phyloP scores from a whole-genome alignment of 2,329 filamentous ascomycete species.

The Phaeomoniella chlamydospora region DNA sequence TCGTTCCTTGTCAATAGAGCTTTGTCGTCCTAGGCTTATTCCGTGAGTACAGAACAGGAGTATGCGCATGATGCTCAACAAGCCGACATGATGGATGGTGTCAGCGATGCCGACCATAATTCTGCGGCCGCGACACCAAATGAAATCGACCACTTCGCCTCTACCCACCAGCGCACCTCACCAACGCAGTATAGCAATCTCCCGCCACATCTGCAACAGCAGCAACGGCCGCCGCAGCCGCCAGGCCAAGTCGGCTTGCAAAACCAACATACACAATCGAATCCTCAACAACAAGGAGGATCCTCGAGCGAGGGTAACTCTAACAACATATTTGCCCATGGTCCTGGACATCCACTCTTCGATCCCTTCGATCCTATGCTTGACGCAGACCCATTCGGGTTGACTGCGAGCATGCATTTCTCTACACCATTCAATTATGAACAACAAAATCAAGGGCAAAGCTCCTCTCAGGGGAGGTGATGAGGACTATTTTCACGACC shows the following conservation, averaged over 20 bases:
- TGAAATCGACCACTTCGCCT: slow-evolving; percentile 53
- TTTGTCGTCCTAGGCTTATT: slow-evolving; percentile 57
- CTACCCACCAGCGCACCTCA: slow-evolving; percentile 26
- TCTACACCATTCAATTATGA: slow-evolving; percentile 56
- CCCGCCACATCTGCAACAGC: background rate
- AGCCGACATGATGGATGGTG: slow-evolving; percentile 63
- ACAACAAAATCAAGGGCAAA: slow-evolving; percentile 9
- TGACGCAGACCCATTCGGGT: slow-evolving; percentile 84
- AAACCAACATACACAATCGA: slow-evolving; percentile 7
- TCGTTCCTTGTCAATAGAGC: slow-evolving; percentile 33
- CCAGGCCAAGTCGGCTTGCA: slow-evolving; percentile 19
- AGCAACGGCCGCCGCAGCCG: slow-evolving; percentile 1
- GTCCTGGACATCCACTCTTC: slow-evolving; percentile 37
- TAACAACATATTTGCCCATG: slow-evolving; percentile 7
- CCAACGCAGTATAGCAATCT: slow-evolving; percentile 4
- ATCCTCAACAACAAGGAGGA: background rate
- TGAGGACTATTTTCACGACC: too few relatives aligned
- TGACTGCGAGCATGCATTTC: slow-evolving; percentile 91
- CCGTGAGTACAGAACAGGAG: slow-evolving; percentile 72
- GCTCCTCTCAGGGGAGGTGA: too few relatives aligned
- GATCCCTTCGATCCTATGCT: slow-evolving; percentile 72
- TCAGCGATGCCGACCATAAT: slow-evolving; percentile 50
- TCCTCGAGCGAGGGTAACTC: background rate
- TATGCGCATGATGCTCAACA: slow-evolving; percentile 58
- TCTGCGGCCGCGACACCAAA: slow-evolving; percentile 38